phyloP scores from a whole-genome alignment of 139 green algal species.

The Chlamydomonas incerta region DNA sequence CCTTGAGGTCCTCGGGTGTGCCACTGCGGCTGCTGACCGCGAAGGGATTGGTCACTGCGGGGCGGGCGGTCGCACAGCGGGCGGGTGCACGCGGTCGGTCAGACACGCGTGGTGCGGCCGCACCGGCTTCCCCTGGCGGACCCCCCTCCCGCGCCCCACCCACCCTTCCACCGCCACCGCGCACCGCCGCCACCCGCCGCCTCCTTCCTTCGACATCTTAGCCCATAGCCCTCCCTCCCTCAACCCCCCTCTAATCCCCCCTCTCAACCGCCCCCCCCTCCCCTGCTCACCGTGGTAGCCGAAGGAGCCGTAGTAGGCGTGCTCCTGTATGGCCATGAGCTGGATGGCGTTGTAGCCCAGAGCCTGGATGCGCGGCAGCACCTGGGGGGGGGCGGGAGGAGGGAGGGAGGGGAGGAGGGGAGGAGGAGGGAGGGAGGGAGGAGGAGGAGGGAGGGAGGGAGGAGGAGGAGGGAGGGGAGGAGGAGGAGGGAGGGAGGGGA shows the following conservation, averaged over 20 bases:
- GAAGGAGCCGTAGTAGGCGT: conserved; percentile 95
- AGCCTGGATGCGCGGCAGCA: conserved; percentile 87
- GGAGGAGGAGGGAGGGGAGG: no score
- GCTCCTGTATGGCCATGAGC: conserved; percentile 92
- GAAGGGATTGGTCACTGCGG: conserved; percentile 94
- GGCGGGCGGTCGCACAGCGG: conserved; percentile 4
- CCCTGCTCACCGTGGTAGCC: conserved; percentile 83
- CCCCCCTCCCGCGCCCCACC: not conserved
- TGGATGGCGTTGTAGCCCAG: conserved; percentile 93
- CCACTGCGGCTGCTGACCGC: conserved; percentile 81
- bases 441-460: not conserved
- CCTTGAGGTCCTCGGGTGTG: conserved; percentile 95
- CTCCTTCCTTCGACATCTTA: no score
- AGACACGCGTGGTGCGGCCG: no score
- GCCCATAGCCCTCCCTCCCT: no score
- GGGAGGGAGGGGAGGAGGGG: not conserved
- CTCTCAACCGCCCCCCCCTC: not conserved
- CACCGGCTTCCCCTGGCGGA: not conserved
- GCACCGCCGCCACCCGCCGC: not conserved
- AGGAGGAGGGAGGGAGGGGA: no score
- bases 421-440: no score
- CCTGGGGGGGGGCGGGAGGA: conserved; percentile 32
- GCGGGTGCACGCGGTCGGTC: no score
- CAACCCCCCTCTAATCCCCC: no score
- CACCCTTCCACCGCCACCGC: no score